phyloP scores from a whole-genome alignment of 2,329 filamentous ascomycete genomes.

The Phialophora tarda region DNA sequence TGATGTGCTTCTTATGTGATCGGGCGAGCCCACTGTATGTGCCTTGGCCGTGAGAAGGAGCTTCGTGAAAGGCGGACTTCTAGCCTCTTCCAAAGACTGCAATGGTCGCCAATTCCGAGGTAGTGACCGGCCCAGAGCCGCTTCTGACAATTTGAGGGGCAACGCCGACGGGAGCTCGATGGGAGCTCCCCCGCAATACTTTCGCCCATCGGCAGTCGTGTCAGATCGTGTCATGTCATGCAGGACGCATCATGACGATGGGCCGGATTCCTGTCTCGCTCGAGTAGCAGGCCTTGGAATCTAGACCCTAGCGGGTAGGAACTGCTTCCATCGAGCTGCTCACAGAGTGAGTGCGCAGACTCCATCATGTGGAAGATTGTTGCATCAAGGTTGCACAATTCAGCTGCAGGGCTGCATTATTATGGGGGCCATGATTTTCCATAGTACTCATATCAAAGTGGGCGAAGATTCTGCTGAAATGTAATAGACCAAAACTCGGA shows the following conservation, averaged over 20 bases:
- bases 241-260: background rate
- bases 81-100: background rate
- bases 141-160: slow-evolving; percentile 1
- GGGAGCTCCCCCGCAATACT: background rate
- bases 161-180: background rate
- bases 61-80: background rate
- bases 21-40: background rate
- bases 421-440: background rate
- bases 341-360: background rate
- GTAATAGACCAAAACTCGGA: background rate
- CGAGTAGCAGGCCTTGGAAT: background rate
- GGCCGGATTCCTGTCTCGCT: background rate
- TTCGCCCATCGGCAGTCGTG: background rate
- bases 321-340: background rate
- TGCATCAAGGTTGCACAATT: background rate
- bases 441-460: background rate
- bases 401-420: background rate
- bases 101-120: background rate
- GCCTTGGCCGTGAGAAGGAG: background rate
- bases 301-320: background rate
- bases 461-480: background rate
- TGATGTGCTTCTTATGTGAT: background rate
- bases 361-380: background rate
- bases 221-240: background rate
- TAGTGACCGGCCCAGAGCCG: background rate